Percentiles rank a stretch among this genome's conserved stretches.
These are phyloP conservation scores for Cudoniella acicularis DNA, from an alignment of 495 filamentous ascomycete species.

Conservation along the genomic window DNA sequence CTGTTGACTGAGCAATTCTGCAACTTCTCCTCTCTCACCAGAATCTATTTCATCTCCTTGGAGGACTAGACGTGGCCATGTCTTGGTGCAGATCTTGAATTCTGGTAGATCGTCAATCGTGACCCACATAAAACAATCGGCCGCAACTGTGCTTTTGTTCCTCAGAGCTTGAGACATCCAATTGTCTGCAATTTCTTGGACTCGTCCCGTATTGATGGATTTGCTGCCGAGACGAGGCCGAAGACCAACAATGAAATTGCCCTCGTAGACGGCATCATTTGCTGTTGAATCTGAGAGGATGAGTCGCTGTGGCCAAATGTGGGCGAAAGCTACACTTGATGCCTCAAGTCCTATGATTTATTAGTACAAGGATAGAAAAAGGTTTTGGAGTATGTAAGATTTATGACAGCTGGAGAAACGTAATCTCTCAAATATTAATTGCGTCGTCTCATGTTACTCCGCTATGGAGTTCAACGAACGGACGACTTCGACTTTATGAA, in stretches of 20 bases:
- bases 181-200: background rate
- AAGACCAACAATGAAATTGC: conserved; percentile 11
- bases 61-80: conserved; percentile 9
- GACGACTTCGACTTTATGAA: too few relatives aligned
- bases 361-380: background rate
- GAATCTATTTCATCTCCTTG: conserved; percentile 1
- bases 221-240: background rate
- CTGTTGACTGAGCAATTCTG: background rate
- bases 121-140: conserved; percentile 8
- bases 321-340: background rate
- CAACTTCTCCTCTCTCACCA: background rate
- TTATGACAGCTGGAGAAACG: too few relatives aligned
- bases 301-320: conserved; percentile 14
- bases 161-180: background rate
- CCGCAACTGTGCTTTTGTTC: background rate
- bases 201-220: background rate
- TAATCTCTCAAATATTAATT: too few relatives aligned
- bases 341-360: background rate
- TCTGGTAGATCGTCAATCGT: background rate
- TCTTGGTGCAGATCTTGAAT: conserved; percentile 1
- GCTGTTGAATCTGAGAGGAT: background rate
- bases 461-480: too few relatives aligned
- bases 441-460: too few relatives aligned
- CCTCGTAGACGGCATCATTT: conserved; percentile 10
- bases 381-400: background rate